A percentile compares a stretch with the other conserved stretches of the same genome.
phyloP scores from a whole-genome alignment of 106 monocot genomes.

The Amphibolis antarctica region DNA sequence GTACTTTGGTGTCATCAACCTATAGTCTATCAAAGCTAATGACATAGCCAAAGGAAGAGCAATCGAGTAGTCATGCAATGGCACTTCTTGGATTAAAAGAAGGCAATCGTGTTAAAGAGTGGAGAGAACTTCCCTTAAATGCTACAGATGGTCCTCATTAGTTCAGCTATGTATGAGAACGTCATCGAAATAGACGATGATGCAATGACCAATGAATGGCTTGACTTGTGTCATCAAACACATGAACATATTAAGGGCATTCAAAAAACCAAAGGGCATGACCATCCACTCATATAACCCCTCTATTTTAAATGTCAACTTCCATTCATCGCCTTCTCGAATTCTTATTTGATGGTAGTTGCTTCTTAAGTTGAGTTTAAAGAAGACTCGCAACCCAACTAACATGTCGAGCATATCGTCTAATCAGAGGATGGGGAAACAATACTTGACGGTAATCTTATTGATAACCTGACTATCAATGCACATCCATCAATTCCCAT shows the following conservation, averaged over 20 bases:
- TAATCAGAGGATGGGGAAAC: not conserved
- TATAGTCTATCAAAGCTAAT: too few relatives aligned
- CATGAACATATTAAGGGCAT: constrained; percentile 7
- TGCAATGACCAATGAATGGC: too few relatives aligned
- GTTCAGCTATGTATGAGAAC: too few relatives aligned
- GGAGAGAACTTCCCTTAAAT: too few relatives aligned
- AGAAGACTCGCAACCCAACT: not conserved
- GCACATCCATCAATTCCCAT: constrained; percentile 5
- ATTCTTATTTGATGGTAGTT: constrained; percentile 4
- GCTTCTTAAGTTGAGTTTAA: not conserved
- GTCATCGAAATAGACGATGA: too few relatives aligned
- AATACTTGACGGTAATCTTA: constrained; percentile 5
- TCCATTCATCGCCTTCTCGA: constrained; percentile 3
- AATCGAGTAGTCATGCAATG: too few relatives aligned
- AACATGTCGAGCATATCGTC: constrained; percentile 6
- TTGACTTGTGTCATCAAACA: not conserved
- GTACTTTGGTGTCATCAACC: too few relatives aligned
- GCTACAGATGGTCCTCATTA: too few relatives aligned
- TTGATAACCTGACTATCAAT: constrained; percentile 7
- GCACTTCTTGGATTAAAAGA: too few relatives aligned
- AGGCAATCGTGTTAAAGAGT: too few relatives aligned
- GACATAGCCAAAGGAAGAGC: too few relatives aligned
- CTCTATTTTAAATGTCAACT: not conserved
- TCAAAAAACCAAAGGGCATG: constrained; percentile 2
- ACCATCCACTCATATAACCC: too few relatives aligned